Base-by-base conservation (phyloP, 257 asterid species). In the Lavandula angustifolia region DNA sequence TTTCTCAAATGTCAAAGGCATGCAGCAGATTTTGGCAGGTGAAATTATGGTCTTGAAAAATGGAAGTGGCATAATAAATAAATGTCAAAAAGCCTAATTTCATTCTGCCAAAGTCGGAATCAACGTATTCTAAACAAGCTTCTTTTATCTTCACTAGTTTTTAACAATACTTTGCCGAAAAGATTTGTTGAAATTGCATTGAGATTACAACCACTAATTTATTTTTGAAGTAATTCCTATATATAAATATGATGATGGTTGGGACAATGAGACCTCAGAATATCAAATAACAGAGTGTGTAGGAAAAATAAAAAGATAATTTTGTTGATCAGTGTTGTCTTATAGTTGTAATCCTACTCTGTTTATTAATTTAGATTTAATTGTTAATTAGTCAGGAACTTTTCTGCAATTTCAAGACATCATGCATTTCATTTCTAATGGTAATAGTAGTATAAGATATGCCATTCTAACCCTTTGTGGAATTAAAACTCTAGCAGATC, bases 21-120 rank as follows among this genome's bases (percentile, higher is more conserved):
- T 53, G 64, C 17, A 17, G 38, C 3, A 8, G 75, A 77, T 68
- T 74, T 75, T 69, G 83, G 81, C 79, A 72, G 68, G 41, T 31
- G 64, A 73, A 62, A 41, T 65, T 71, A 62, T 70, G 77, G 56
- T 68, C 67, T 37, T 57, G 9, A 63, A 50, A 56, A 34, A 35
- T 60, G 41, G 10, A 61, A 65, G 48, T 68, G 32, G 31, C 67
- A n/a, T 59, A 33, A 49, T 51, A 38, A 37, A 31, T 53, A 18
- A 41, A 76, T 62, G 71, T 49, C 46, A 60, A 60, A 70, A 74
- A 68, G 65, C 73, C 69, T 54, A 77, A 64, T 58, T 74, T 79
- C 72, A n/a, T 60, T 31, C 63, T 61, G 76, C 84, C 81, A 72
- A 75, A 72, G 60, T 73, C 75, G 74, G 51, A 42, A 73, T 42